Percentiles rank a stretch among this genome's conserved stretches.
Conservation (phyloP, 805 yeast species). For the Torulaspora delbrueckii region DNA sequence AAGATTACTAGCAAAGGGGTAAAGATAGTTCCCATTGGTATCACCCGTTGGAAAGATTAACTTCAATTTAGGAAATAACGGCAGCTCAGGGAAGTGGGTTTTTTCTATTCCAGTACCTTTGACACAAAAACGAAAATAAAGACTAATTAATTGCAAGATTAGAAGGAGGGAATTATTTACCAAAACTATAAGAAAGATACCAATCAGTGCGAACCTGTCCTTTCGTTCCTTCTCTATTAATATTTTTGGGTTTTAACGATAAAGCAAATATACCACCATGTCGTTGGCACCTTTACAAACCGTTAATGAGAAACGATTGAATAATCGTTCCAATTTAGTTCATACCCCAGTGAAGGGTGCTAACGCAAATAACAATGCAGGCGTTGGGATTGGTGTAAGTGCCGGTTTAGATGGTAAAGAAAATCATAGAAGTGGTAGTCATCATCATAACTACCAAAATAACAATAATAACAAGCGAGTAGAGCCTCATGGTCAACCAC, state of each 20-base stretch:
- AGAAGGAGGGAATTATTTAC: neutral
- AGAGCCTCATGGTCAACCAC: conserved; percentile 29
- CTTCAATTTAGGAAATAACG: neutral
- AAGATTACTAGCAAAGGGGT: neutral
- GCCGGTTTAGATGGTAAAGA: conserved; percentile 18
- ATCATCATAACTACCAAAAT: conserved; percentile 3
- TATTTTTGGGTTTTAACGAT: neutral
- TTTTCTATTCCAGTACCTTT: neutral
- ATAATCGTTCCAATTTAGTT: conserved; percentile 29
- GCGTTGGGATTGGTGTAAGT: conserved; percentile 6
- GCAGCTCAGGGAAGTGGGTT: neutral
- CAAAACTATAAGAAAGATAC: conserved; percentile 5
- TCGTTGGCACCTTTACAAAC: conserved; percentile 35
- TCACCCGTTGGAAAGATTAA: neutral
- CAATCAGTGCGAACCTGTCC: neutral
- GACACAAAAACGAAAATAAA: conserved; percentile 11
- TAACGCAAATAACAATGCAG: conserved; percentile 8
- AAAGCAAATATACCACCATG: conserved; percentile 15
- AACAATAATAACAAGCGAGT: conserved; percentile 18
- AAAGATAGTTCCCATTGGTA: neutral
- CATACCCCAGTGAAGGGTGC: conserved; percentile 32
- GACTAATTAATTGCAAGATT: neutral
- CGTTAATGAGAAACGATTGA: conserved; percentile 34
- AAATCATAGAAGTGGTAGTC: conserved; percentile 13
- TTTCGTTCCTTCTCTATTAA: neutral